Conservation (phyloP, 2,329 filamentous ascomycete genomes). For the Talaromyces atroroseus region DNA sequence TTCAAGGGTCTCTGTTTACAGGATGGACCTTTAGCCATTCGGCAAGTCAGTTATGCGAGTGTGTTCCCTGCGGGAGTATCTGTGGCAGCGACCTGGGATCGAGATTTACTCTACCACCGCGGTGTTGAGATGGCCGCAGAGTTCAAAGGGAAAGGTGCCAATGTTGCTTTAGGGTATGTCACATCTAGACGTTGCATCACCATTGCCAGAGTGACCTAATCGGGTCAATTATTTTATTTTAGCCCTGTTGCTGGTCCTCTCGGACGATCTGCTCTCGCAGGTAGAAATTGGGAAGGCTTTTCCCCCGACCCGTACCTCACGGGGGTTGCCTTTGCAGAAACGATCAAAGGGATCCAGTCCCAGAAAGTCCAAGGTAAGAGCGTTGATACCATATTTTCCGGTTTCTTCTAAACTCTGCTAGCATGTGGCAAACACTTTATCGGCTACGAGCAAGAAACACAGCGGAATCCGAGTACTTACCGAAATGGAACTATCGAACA, state of each 20-base stretch:
- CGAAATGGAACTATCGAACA: slow-evolving; percentile 34
- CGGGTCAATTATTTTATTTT: neutral
- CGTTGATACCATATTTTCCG: slow-evolving; percentile 13
- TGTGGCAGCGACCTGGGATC: slow-evolving; percentile 58
- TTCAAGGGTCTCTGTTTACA: slow-evolving; percentile 37
- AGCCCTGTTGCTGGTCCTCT: slow-evolving; percentile 30
- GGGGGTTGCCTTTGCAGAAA: slow-evolving; percentile 37
- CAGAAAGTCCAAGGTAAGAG: slow-evolving; percentile 51
- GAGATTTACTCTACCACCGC: slow-evolving; percentile 48
- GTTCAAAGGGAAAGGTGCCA: slow-evolving; percentile 27
- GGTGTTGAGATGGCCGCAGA: slow-evolving; percentile 53
- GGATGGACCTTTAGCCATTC: slow-evolving; percentile 50
- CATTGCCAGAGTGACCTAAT: no score
- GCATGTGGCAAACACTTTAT: slow-evolving; percentile 47
- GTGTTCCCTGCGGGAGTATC: slow-evolving; percentile 71
- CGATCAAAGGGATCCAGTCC: slow-evolving; percentile 38
- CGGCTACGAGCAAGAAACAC: slow-evolving; percentile 66
- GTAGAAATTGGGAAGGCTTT: slow-evolving; percentile 44
- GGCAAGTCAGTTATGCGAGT: slow-evolving; percentile 63
- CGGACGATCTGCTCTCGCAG: slow-evolving; percentile 34
- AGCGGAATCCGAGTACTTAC: slow-evolving; percentile 48
- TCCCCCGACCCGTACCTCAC: slow-evolving; percentile 40
- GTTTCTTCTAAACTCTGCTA: slow-evolving; percentile 18
- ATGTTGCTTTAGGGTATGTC: slow-evolving; percentile 40
- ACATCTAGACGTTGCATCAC: neutral